Percentiles rank a stretch among this genome's conserved stretches.
These are phyloP conservation scores for Penicillium olsonii DNA, from an alignment of 2,329 filamentous ascomycete species.

Conservation along the genomic window DNA sequence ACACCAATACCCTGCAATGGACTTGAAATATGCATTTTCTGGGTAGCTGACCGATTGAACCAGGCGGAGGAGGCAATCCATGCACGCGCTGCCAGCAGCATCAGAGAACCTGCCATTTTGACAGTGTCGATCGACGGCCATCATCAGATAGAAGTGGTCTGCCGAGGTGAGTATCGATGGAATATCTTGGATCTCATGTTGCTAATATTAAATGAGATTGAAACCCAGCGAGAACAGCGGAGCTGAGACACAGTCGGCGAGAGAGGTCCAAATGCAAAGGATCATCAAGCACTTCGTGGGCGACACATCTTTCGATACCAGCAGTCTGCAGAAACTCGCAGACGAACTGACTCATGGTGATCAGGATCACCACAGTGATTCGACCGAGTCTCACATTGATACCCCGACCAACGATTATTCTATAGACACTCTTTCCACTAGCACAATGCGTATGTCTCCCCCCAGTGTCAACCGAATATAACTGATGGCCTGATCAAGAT, in stretches of 20 bases:
- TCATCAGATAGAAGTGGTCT: background rate
- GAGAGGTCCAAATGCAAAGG: constrained; percentile 39
- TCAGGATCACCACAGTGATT: background rate
- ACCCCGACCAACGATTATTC: constrained; percentile 21
- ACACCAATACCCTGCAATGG: background rate
- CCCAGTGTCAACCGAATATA: too few species aligned
- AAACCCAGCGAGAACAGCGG: background rate
- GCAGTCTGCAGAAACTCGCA: constrained; percentile 36
- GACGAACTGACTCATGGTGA: constrained; percentile 37
- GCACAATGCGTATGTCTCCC: constrained; percentile 23
- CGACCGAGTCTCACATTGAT: constrained; percentile 16
- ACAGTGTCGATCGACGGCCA: constrained; percentile 19
- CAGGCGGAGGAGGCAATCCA: constrained; percentile 50
- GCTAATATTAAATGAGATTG: background rate
- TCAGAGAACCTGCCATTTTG: constrained; percentile 48
- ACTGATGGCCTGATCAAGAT: too few species aligned
- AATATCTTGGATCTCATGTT: background rate
- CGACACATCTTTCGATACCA: constrained; percentile 35
- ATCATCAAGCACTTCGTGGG: constrained; percentile 45
- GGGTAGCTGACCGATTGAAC: background rate
- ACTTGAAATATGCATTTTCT: too few species aligned
- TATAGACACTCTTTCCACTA: constrained; percentile 13
- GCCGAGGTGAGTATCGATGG: background rate
- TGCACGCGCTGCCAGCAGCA: constrained; percentile 51
- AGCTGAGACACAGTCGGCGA: constrained; percentile 6